phyloP scores from a whole-genome alignment of 257 asterid species.

The Perilla frutescens region DNA sequence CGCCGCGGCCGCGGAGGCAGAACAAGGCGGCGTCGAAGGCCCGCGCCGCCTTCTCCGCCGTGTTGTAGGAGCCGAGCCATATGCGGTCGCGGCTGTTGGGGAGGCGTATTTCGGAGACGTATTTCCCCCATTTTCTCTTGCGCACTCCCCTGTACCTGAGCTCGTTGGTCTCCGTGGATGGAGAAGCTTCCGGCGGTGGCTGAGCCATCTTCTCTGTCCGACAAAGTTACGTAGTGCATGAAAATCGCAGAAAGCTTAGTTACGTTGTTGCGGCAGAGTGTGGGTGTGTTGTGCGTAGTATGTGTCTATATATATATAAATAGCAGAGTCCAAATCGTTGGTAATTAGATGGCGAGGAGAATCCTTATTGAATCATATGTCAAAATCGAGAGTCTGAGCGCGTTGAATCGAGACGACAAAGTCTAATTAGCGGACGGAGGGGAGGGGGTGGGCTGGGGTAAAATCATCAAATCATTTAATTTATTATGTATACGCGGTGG shows the following conservation, averaged over 20 bases:
- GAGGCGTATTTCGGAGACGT: slow-evolving; percentile 66
- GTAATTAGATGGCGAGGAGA: neutral
- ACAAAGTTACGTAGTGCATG: neutral
- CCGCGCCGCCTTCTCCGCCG: slow-evolving; percentile 74
- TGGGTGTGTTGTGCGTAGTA: no score
- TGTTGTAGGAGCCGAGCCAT: slow-evolving; percentile 76
- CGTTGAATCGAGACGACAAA: slow-evolving; percentile 14
- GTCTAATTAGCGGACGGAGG: neutral
- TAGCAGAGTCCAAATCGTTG: slow-evolving; percentile 10
- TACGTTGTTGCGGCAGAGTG: neutral
- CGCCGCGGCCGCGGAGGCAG: slow-evolving; percentile 70
- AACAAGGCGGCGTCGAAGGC: slow-evolving; percentile 77
- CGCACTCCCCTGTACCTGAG: slow-evolving; percentile 60
- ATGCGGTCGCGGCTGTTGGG: slow-evolving; percentile 79
- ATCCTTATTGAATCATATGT: neutral
- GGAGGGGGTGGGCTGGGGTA: no score
- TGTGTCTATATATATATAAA: neutral
- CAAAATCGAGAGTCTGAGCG: slow-evolving; percentile 26
- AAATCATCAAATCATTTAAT: neutral
- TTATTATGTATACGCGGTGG: slow-evolving; percentile 12
- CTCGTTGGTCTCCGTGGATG: neutral
- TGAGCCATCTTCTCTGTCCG: neutral
- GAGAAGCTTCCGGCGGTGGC: neutral
- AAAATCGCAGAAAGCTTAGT: no score
- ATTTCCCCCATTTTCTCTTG: slow-evolving; percentile 77